These are phyloP conservation scores for Scutellaria galericulata DNA, from an alignment of 257 asterid genomes.

Conservation along the genomic window DNA sequence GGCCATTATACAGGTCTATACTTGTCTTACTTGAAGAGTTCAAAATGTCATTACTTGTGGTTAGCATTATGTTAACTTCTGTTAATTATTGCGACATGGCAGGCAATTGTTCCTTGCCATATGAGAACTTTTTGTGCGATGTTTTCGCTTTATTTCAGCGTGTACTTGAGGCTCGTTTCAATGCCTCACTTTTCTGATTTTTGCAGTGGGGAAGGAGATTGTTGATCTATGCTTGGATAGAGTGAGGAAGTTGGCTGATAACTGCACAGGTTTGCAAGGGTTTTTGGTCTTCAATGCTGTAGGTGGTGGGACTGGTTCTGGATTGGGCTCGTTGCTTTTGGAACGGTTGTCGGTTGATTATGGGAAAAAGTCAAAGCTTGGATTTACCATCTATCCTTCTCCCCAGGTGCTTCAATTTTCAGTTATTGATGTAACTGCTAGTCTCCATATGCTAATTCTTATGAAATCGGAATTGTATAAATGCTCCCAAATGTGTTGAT, in stretches of 20 bases:
- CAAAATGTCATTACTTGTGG: neutral
- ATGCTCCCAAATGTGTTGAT: no score
- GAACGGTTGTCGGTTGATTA: conserved; percentile 82
- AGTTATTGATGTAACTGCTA: neutral
- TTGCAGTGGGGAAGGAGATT: conserved; percentile 84
- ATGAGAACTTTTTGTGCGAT: neutral
- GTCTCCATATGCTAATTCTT: neutral
- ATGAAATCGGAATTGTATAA: neutral
- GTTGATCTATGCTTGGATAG: conserved; percentile 87
- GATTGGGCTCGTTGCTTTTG: conserved; percentile 77
- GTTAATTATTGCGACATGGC: neutral
- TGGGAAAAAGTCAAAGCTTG: conserved; percentile 84
- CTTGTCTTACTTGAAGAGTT: neutral
- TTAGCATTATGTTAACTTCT: neutral
- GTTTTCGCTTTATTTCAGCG: neutral
- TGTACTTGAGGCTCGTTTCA: neutral
- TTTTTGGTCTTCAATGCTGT: conserved; percentile 86
- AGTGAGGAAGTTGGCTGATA: conserved; percentile 89
- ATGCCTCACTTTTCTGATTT: neutral
- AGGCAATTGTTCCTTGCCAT: neutral
- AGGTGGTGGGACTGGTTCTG: conserved; percentile 93
- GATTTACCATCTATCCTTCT: conserved; percentile 84
- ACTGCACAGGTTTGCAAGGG: conserved; percentile 94
- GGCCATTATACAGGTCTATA: conserved; percentile 83
- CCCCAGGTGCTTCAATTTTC: conserved; percentile 65